Evolutionary conservation across 106 monocot species (phyloP), one percentile per base, ranked within the genome.

Genomic region (Ottelia alismoides): DNA sequence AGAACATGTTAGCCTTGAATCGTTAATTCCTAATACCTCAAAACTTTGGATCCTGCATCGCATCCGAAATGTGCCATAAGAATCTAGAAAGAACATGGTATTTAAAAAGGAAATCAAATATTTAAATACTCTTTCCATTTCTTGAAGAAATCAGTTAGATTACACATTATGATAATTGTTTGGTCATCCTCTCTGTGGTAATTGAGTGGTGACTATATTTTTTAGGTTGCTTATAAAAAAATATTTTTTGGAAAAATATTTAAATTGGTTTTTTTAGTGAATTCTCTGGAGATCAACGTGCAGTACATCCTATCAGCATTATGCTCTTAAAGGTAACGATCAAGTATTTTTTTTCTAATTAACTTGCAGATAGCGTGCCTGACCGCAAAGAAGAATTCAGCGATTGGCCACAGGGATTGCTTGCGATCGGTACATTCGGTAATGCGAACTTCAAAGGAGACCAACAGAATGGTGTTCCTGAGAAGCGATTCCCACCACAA

Each of bases 381-480:
- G 19, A 45, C 46, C 11, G 26, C 1, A 77, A 80, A 35, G 89
- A 84, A 56, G 76, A 76, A 56, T 79, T 77, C 72, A 70, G 66
- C n/a, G 82, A 80, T 20, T 84, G 84, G 84, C 89, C 84, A 2
- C 71, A 90, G 47, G 71, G 71, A 27, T 28, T 90, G 49, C 71
- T 90, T 1, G 40, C 84, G 0, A 65, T 89, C 20, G 87, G 87
- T 0, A 87, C 82, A 28, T 61, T 87, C 25, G 87, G 81, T 19
- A 82, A 82, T 31, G 10, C 46, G 14, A 47, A 60, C 22, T 1
- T 51, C 19, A 69, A 51, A 28, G 51, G 6, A 28, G 25, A 1
- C 25, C 29, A 62, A 22, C 11, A 1, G 21, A 51, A 51, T 1
- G 19, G 11, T 25, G 19, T 21, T 1, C 23, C 24, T 10, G 11